Evolutionary conservation across 228 moss, liverwort and hornwort genomes (phyloP).

Genomic region (Sphagnum magellanicum): DNA sequence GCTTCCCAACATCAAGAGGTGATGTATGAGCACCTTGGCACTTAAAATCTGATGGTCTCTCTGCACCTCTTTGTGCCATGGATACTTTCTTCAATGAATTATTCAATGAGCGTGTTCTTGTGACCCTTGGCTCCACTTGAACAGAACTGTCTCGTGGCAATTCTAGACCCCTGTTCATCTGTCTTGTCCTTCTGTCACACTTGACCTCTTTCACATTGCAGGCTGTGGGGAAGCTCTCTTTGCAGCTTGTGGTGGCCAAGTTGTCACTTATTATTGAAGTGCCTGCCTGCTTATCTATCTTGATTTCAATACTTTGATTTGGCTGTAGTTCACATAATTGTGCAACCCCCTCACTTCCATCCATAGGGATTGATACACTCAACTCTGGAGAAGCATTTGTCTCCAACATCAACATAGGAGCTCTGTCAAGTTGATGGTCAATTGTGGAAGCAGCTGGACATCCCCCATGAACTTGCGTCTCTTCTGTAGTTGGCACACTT

Average conservation of each 20-base stretch:
- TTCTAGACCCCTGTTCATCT: conserved; percentile 17
- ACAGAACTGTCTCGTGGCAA: conserved; percentile 2
- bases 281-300: conserved; percentile 15
- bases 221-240: too few relatives aligned
- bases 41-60: too few relatives aligned
- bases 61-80: too few relatives aligned
- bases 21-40: too few relatives aligned
- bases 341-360: neutral
- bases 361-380: too few relatives aligned
- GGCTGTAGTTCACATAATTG: conserved; percentile 7
- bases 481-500: conserved; percentile 1
- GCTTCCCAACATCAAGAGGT: too few relatives aligned
- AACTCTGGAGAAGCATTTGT: too few relatives aligned
- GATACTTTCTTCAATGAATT: too few relatives aligned
- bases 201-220: neutral
- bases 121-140: conserved; percentile 22
- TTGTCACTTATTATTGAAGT: conserved; percentile 3
- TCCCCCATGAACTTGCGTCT: too few relatives aligned
- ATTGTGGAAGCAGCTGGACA: too few relatives aligned
- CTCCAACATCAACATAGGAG: too few relatives aligned
- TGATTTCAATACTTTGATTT: conserved; percentile 9
- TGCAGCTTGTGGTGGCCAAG: conserved; percentile 12
- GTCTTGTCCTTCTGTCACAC: neutral
- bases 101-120: conserved; percentile 14
- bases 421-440: neutral